Conservation (phyloP, 2,329 filamentous ascomycete genomes). For the Xylaria arbuscula region DNA sequence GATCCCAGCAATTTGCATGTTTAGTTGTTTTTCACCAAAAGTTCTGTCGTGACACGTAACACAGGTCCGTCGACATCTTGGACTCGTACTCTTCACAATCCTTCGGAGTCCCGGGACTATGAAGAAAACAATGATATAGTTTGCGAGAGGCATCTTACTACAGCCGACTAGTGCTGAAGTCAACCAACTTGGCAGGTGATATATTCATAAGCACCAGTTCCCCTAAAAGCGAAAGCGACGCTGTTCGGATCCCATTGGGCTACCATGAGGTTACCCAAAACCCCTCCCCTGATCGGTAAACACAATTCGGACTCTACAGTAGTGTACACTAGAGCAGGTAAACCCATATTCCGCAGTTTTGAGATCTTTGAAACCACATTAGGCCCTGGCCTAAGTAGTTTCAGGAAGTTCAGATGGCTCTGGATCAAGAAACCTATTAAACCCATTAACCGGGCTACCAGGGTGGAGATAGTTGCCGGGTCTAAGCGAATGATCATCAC, state of each 20-base stretch:
- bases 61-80: background rate
- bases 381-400: background rate
- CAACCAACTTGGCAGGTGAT: slow-evolving; percentile 2
- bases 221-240: background rate
- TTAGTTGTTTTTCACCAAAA: background rate
- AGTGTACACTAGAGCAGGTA: background rate
- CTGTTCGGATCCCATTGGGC: background rate
- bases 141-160: slow-evolving; percentile 8
- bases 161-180: slow-evolving; percentile 12
- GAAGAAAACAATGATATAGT: background rate
- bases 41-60: background rate
- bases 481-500: too few relatives aligned
- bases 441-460: background rate
- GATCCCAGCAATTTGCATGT: background rate
- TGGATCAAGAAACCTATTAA: background rate
- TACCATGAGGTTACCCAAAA: background rate
- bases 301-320: background rate
- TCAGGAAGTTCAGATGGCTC: slow-evolving; percentile 8
- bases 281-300: background rate
- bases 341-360: background rate
- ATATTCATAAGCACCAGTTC: background rate
- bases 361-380: slow-evolving; percentile 2
- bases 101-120: background rate
- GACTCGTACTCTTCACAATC: background rate
- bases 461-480: background rate